Evolutionary conservation across 352 stramenopile species (phyloP), one percentile per base, ranked within the genome.

Genomic region (Pythium sukuiense): DNA sequence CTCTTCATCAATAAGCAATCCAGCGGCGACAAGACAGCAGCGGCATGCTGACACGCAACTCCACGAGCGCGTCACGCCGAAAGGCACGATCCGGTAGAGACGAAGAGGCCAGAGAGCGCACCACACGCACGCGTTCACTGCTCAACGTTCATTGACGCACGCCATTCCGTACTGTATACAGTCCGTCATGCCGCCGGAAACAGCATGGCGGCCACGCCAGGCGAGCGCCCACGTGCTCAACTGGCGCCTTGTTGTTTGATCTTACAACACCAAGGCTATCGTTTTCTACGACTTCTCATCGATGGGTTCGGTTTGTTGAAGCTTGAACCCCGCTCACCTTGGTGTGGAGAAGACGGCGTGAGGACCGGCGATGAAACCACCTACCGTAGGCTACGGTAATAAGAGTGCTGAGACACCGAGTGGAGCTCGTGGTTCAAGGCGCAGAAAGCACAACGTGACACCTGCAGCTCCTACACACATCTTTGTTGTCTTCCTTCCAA

Each of bases 1-100:
- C 45, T 29, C 3, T 29, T 6, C 18, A 27, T 29, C 45, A 16
- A 57, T 64, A 64, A 64, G 58, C 46, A 64, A 56, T 64, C 58
- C 58, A 24, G 37, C 29, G 46, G 39, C 43, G 56, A 63, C 50
- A 39, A 24, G 30, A 7, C 32, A 7, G 2, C 18, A 32, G 50
- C 37, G 11, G 50, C 9, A 24, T 57, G 27, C 37, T 41, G 50
- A 57, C 24, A 20, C 29, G 50, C 50, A 41, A 57, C 50, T 57
- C 50, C 9, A 26, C 27, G 27, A 26, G 50, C 24, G 20, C 24
- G 20, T 55, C 49, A 35, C 49, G 29, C 29, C 49, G 29, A 53
- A 27, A 35, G 48, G 24, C 11, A 53, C 13, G 48, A 35, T 27
- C 26, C 24, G 3, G 48, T 27, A 27, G 20, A 18, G 48, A 29